Conservation (phyloP, 2,329 filamentous ascomycete species). For the Microascus cirrosus region DNA sequence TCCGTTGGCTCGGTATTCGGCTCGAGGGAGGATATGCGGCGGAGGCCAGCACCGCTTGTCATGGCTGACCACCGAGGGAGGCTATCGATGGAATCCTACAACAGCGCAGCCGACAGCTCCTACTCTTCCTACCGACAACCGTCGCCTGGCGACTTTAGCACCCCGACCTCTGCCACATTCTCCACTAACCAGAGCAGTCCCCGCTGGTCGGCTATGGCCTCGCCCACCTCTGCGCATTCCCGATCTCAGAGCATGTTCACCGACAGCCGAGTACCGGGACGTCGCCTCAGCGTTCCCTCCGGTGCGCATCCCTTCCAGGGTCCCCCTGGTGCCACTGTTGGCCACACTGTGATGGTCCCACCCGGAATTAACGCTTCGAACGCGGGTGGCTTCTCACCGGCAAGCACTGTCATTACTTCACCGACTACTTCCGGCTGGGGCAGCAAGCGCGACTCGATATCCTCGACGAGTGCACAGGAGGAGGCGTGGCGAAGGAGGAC, state of each 20-base stretch:
- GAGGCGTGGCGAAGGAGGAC: constrained; percentile 75
- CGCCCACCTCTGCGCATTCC: constrained; percentile 60
- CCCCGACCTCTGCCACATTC: constrained; percentile 74
- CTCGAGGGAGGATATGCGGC: constrained; percentile 53
- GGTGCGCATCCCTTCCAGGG: constrained; percentile 63
- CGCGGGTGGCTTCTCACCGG: constrained; percentile 42
- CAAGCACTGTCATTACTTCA: constrained; percentile 28
- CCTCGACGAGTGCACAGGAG: constrained; percentile 41
- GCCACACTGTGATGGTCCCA: constrained; percentile 43
- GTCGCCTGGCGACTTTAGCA: constrained; percentile 66
- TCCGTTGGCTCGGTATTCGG: constrained; percentile 57
- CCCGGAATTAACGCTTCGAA: constrained; percentile 44
- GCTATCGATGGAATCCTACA: constrained; percentile 57
- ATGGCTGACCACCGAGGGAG: constrained; percentile 65
- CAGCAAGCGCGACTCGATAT: constrained; percentile 49
- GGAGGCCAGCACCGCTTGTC: constrained; percentile 69
- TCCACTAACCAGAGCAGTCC: constrained; percentile 69
- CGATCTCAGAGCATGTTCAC: constrained; percentile 63
- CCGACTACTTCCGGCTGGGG: constrained; percentile 38
- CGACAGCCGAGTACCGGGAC: constrained; percentile 51
- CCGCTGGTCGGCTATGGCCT: constrained; percentile 58
- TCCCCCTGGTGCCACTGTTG: constrained; percentile 42
- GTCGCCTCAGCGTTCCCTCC: constrained; percentile 75
- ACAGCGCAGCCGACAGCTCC: constrained; percentile 49
- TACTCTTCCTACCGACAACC: constrained; percentile 53